Base-by-base conservation (phyloP, 2,329 filamentous ascomycete genomes). In the Neonectria sp. region DNA sequence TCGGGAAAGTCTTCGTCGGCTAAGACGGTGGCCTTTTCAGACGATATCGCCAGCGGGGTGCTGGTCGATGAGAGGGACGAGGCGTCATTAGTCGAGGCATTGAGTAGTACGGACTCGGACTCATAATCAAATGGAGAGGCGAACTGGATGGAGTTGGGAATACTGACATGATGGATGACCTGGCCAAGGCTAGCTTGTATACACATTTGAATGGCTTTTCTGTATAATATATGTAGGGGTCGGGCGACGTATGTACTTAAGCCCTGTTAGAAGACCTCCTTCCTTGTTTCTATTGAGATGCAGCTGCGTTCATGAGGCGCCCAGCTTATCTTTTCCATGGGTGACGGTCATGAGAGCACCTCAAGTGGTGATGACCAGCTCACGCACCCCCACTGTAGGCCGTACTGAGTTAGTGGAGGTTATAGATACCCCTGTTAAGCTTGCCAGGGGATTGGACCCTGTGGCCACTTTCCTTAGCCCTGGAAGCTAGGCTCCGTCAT, bases 11-110 rank as follows among this genome's bases (percentile, higher is more conserved):
- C 79, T 27, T 77, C 81, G 8, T 77, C 80, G 8, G 78, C 82
- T 9, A 92, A 91, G 77, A 87, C 84, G 12, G 91, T 93, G 29
- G 89, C 88, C 1, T 93, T 92, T 77, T 85, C 85, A 3, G 89
- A 90, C 25, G 87, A 89, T 49, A 81, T 86, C 29, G 79, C 79
- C 58, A 82, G 76, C 27, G 79, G 78, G 29, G 69, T 76, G 24
- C 56, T 75, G 60, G 76, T 75, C 11, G 79, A 79, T 53, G 78
- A 79, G 35, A 68, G 68, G 63, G 70, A 76, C 27, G 68, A 69
- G 21, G 55, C 43, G 25, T 70, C 67, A 29, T 65, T 71, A 33
- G 73, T 75, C 27, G 73, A 76, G 49, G 70, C 69, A 33, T 31
- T 76, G 67, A 75, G 72, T 31, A 55, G 55, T 57, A 73, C 68